Evolutionary conservation across 164 flowering plant genomes (phyloP).

Genomic region (Tetracentron sinense): DNA sequence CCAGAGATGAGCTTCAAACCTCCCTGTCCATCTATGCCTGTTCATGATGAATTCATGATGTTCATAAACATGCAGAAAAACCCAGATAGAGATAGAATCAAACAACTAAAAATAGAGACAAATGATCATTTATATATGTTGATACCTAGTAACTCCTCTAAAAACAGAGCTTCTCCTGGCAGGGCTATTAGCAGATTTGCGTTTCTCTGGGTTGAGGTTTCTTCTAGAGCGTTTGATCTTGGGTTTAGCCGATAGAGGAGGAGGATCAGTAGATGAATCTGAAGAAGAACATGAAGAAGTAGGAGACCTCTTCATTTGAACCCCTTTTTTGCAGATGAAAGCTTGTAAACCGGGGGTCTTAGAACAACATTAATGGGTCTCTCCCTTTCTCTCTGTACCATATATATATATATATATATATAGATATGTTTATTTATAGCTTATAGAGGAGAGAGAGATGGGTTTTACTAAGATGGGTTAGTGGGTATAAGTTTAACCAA

Average conservation of each 20-base stretch:
- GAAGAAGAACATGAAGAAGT: conserved; percentile 31
- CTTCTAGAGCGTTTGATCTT: conserved; percentile 27
- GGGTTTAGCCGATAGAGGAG: conserved; percentile 13
- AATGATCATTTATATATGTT: neutral
- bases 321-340: neutral
- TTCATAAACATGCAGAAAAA: conserved; percentile 26
- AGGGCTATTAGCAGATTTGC: conserved; percentile 12
- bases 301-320: conserved; percentile 40
- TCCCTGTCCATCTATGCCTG: conserved; percentile 97
- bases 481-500: conserved; percentile 8
- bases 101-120: too few relatives aligned
- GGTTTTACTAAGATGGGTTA: conserved; percentile 5
- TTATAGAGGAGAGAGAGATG: conserved; percentile 13
- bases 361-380: conserved; percentile 3
- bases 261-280: conserved; percentile 14
- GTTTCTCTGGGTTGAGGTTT: conserved; percentile 15
- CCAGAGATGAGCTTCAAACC: conserved; percentile 97
- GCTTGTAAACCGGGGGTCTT: neutral
- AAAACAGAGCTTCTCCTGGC: conserved; percentile 69
- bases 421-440: conserved; percentile 12
- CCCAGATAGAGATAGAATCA: neutral
- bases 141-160: conserved; percentile 94
- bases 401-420: too few relatives aligned
- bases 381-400: too few relatives aligned
- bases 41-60: too few relatives aligned